Percentiles rank a stretch among this genome's conserved stretches.
phyloP scores from a whole-genome alignment of 2,329 filamentous ascomycete genomes.

The Botrytis deweyae region DNA sequence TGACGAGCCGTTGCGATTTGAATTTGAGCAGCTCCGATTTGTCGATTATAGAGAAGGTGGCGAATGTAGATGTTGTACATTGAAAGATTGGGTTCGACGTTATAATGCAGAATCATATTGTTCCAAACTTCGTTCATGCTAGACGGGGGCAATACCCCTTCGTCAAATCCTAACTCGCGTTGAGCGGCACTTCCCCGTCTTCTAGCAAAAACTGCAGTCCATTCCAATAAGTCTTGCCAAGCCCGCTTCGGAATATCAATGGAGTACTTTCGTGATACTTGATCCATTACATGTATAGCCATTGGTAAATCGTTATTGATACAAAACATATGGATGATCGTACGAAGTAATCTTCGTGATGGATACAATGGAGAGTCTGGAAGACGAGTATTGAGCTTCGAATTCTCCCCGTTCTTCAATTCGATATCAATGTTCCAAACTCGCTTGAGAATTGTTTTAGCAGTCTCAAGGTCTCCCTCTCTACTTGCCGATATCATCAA shows the following conservation, averaged over 20 bases:
- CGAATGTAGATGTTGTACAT: conserved; percentile 35
- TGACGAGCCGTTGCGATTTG: conserved; percentile 28
- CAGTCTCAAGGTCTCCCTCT: conserved; percentile 49
- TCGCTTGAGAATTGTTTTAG: conserved; percentile 49
- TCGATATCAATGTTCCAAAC: conserved; percentile 51
- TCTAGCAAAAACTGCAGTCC: conserved; percentile 58
- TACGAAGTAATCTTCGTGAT: conserved; percentile 56
- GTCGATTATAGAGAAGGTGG: conserved; percentile 24
- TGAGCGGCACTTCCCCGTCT: not conserved
- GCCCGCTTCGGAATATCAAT: conserved; percentile 56
- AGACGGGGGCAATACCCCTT: conserved; percentile 28
- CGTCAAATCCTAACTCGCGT: conserved; percentile 2
- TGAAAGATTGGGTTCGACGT: conserved; percentile 32
- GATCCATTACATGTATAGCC: conserved; percentile 60
- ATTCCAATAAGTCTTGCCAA: conserved; percentile 68
- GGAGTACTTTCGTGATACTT: conserved; percentile 58
- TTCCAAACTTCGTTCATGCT: conserved; percentile 34
- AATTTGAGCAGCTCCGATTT: conserved; percentile 26
- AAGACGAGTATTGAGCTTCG: conserved; percentile 40
- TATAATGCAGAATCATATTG: conserved; percentile 38
- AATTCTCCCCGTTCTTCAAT: conserved; percentile 20
- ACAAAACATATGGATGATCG: conserved; percentile 69
- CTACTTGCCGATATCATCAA: conserved; percentile 53
- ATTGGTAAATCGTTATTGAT: conserved; percentile 60
- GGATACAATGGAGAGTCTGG: conserved; percentile 57